These are phyloP conservation scores for Pythium utonaiense DNA, from an alignment of 352 stramenopile genomes.

Conservation along the genomic window DNA sequence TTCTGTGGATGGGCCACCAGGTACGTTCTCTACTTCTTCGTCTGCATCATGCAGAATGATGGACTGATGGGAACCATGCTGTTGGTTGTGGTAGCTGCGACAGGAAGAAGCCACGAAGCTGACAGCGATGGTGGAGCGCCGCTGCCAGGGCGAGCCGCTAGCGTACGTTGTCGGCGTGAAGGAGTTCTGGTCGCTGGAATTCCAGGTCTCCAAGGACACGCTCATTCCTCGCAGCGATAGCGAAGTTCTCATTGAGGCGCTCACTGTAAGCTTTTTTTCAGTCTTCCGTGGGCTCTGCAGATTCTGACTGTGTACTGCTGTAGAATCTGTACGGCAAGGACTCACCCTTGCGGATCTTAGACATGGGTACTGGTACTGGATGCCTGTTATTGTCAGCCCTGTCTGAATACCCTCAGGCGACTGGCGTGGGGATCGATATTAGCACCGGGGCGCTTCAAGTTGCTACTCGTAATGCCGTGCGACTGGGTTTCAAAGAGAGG, in stretches of 20 bases:
- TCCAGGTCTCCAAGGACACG: constrained; percentile 49
- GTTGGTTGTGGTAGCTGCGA: constrained; percentile 30
- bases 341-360: constrained; percentile 44
- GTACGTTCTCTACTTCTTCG: constrained; percentile 14
- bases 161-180: constrained; percentile 65
- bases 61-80: background rate
- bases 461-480: constrained; percentile 43
- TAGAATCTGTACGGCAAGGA: constrained; percentile 42
- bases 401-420: constrained; percentile 49
- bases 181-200: constrained; percentile 76
- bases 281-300: too few species aligned
- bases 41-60: background rate
- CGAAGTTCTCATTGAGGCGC: constrained; percentile 73
- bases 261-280: constrained; percentile 36
- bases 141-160: constrained; percentile 50
- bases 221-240: constrained; percentile 82
- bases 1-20: constrained; percentile 48
- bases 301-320: background rate
- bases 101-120: constrained; percentile 30
- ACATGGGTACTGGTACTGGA: constrained; percentile 67
- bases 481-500: constrained; percentile 12
- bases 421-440: constrained; percentile 62
- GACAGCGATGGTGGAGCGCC: constrained; percentile 18
- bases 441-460: constrained; percentile 45
- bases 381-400: constrained; percentile 66